These are phyloP conservation scores for Gautieria morchelliformis DNA, from an alignment of 768 basidiomycete species.

Conservation along the genomic window DNA sequence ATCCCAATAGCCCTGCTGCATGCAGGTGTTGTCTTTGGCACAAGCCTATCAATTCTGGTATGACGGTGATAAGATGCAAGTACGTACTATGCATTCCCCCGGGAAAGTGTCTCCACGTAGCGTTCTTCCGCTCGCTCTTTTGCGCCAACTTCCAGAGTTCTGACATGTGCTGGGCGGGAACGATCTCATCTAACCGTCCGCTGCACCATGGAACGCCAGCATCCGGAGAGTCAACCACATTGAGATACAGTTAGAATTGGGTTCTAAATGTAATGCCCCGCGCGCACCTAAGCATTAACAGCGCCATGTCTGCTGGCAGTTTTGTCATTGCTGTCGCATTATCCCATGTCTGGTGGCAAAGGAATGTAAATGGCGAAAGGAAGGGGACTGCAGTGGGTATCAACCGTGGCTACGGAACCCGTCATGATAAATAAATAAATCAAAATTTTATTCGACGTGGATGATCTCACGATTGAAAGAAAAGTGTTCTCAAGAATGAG, in stretches of 20 bases:
- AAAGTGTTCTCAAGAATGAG: constrained; percentile 93
- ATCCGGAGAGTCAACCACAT: too few relatives aligned
- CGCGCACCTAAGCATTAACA: constrained; percentile 24
- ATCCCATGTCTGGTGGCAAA: constrained; percentile 86
- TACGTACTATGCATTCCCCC: constrained; percentile 24
- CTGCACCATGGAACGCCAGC: constrained; percentile 34
- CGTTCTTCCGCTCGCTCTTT: constrained; percentile 12
- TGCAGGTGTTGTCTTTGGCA: constrained; percentile 14
- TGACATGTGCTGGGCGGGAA: constrained; percentile 70
- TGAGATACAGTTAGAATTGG: constrained; percentile 48
- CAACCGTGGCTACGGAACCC: constrained; percentile 38
- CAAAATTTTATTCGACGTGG: neutral
- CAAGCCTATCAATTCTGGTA: neutral
- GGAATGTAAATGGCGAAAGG: constrained; percentile 62
- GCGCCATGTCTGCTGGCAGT: constrained; percentile 13
- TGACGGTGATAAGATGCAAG: neutral
- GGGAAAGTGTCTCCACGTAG: constrained; percentile 23
- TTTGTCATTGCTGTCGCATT: constrained; percentile 52
- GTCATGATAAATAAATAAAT: neutral
- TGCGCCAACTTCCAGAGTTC: constrained; percentile 55
- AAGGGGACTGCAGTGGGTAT: constrained; percentile 75
- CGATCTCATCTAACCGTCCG: constrained; percentile 61
- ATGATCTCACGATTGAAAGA: constrained; percentile 44
- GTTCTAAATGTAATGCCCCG: constrained; percentile 16
- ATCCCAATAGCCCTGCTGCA: constrained; percentile 10